Percentiles rank a stretch among this genome's conserved stretches.
Conservation (phyloP, 1,284 basidiomycete genomes). For the Rhizoctonia solani region DNA sequence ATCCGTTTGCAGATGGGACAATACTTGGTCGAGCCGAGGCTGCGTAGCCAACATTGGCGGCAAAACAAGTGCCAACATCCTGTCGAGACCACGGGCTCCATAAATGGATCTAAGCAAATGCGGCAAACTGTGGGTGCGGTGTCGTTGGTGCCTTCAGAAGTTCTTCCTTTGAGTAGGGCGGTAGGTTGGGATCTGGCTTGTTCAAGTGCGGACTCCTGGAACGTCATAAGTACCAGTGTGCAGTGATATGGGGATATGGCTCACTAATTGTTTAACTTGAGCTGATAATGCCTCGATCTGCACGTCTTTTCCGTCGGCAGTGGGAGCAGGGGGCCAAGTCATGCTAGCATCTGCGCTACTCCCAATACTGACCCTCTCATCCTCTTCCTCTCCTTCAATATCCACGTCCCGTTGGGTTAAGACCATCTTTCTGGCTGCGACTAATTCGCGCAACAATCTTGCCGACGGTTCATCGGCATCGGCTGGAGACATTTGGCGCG, state of each 20-base stretch:
- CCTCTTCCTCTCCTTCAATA: slow-evolving; percentile 41
- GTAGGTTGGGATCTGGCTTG: neutral
- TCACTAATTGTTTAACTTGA: slow-evolving; percentile 62
- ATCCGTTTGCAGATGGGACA: slow-evolving; percentile 85
- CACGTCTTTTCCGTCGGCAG: slow-evolving; percentile 51
- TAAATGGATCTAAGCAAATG: slow-evolving; percentile 74
- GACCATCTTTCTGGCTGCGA: slow-evolving; percentile 9
- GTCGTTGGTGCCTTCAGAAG: neutral
- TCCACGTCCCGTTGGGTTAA: slow-evolving; percentile 18
- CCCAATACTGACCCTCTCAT: slow-evolving; percentile 33
- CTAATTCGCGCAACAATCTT: slow-evolving; percentile 10
- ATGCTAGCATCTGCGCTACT: neutral
- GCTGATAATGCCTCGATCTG: slow-evolving; percentile 61
- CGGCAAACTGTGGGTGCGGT: slow-evolving; percentile 58
- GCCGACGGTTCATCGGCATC: neutral
- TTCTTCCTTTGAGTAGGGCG: slow-evolving; percentile 4
- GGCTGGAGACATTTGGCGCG: slow-evolving; percentile 41
- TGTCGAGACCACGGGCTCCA: slow-evolving; percentile 76
- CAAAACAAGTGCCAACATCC: slow-evolving; percentile 86
- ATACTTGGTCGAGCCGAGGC: slow-evolving; percentile 75
- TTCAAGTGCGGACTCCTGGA: slow-evolving; percentile 51
- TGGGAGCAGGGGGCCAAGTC: neutral
- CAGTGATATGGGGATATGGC: slow-evolving; percentile 41
- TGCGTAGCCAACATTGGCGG: slow-evolving; percentile 75
- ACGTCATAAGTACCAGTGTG: slow-evolving; percentile 19